Percentiles rank a stretch among this genome's conserved stretches.
These are phyloP conservation scores for Spinellus fusiger DNA, from an alignment of 192 early-diverging fungal genomes.

Conservation along the genomic window DNA sequence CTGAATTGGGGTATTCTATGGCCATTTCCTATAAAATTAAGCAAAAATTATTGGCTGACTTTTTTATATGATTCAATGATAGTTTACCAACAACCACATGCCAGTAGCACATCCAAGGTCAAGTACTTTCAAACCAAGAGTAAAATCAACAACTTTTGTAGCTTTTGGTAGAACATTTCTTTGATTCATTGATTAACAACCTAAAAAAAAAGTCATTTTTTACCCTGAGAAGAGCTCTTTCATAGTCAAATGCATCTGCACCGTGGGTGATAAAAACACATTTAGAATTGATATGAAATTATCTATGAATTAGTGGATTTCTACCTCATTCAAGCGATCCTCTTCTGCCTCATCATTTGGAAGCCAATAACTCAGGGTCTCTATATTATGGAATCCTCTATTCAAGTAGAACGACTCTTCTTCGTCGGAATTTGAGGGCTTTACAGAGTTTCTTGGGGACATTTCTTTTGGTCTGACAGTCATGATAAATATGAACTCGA, in stretches of 20 bases:
- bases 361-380: constrained; percentile 22
- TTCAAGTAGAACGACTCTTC: too few relatives aligned
- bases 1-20: constrained; percentile 14
- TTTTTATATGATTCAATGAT: not conserved
- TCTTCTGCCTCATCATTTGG: constrained; percentile 25
- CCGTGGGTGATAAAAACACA: not conserved
- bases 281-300: not conserved
- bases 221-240: constrained; percentile 10
- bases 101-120: constrained; percentile 27
- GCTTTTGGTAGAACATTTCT: constrained; percentile 11
- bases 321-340: constrained; percentile 25
- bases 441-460: too few relatives aligned
- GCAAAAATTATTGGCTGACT: not conserved
- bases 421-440: too few relatives aligned
- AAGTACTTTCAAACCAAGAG: constrained; percentile 9
- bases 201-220: not conserved
- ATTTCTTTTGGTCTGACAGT: too few relatives aligned
- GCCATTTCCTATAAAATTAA: constrained; percentile 18
- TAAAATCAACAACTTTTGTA: not conserved
- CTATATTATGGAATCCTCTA: constrained; percentile 23
- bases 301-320: constrained; percentile 1
- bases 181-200: not conserved
- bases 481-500: too few relatives aligned
- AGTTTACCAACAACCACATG: constrained; percentile 16
- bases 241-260: constrained; percentile 3